These are phyloP conservation scores for Chalciporus piperatus DNA, from an alignment of 768 basidiomycete species.

Conservation along the genomic window DNA sequence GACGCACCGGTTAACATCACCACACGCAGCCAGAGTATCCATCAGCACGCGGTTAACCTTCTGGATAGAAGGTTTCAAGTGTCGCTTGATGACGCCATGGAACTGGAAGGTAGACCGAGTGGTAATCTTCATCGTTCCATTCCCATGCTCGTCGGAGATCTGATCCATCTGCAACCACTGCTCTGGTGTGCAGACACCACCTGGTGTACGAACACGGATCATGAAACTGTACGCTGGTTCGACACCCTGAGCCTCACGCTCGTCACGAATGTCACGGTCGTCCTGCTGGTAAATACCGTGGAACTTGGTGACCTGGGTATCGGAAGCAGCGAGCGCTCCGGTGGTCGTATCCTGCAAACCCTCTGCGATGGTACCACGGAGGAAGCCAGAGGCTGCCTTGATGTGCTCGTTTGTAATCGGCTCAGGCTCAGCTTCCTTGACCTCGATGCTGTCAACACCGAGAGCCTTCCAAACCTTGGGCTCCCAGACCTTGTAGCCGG, in stretches of 20 bases:
- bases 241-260: constrained; percentile 85
- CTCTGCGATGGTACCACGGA: constrained; percentile 93
- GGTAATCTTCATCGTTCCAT: constrained; percentile 93
- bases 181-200: constrained; percentile 85
- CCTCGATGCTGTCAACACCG: constrained; percentile 85
- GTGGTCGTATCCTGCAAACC: constrained; percentile 84
- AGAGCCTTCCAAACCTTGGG: constrained; percentile 89
- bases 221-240: constrained; percentile 98
- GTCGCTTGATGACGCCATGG: constrained; percentile 97
- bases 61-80: constrained; percentile 95
- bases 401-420: constrained; percentile 99
- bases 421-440: constrained; percentile 91
- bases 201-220: constrained; percentile 97
- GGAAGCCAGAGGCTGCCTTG: constrained; percentile 91
- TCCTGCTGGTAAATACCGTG: constrained; percentile 96
- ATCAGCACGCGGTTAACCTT: constrained; percentile 88
- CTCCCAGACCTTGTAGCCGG: constrained; percentile 97
- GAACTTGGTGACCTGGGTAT: constrained; percentile 97
- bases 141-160: constrained; percentile 94
- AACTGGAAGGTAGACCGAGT: constrained; percentile 99
- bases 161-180: constrained; percentile 97
- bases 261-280: constrained; percentile 97
- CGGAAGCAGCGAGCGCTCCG: constrained; percentile 86
- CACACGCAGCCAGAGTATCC: constrained; percentile 97
- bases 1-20: constrained; percentile 88